Evolutionary conservation across 768 basidiomycete species (phyloP).

Genomic region (Pisolithus tinctorius): DNA sequence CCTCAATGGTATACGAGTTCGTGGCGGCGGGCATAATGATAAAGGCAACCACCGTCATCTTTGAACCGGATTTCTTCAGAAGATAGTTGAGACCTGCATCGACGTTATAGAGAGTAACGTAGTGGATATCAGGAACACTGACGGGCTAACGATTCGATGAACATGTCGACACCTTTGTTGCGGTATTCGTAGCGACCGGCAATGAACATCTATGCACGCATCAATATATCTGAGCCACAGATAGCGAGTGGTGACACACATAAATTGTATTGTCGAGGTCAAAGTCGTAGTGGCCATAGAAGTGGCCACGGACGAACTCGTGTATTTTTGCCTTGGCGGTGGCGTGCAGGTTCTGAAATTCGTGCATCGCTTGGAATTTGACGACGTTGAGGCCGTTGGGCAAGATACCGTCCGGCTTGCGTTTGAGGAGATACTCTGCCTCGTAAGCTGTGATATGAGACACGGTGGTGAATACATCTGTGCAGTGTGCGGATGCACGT

Average conservation of each 20-base stretch:
- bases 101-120: not conserved
- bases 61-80: slow-evolving; percentile 56
- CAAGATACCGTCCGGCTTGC: slow-evolving; percentile 94
- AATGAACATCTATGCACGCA: slow-evolving; percentile 75
- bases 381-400: slow-evolving; percentile 98
- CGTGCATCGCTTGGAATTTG: slow-evolving; percentile 99
- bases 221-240: not conserved
- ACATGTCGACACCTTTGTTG: slow-evolving; percentile 99
- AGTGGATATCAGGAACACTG: slow-evolving; percentile 16
- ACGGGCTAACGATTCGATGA: slow-evolving; percentile 95
- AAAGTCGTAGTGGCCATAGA: slow-evolving; percentile 97
- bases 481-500: slow-evolving; percentile 87
- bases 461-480: slow-evolving; percentile 97
- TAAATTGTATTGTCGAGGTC: slow-evolving; percentile 90
- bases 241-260: slow-evolving; percentile 33
- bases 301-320: slow-evolving; percentile 96
- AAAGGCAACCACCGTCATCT: slow-evolving; percentile 90
- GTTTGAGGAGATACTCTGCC: slow-evolving; percentile 90
- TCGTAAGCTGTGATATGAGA: slow-evolving; percentile 99
- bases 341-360: slow-evolving; percentile 94
- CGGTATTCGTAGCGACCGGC: slow-evolving; percentile 98
- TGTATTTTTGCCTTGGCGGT: slow-evolving; percentile 96
- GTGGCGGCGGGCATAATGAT: slow-evolving; percentile 98
- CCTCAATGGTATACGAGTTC: slow-evolving; percentile 95
- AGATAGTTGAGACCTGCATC: slow-evolving; percentile 49